Evolutionary conservation across 768 basidiomycete species (phyloP).

Genomic region (Tulasnella calospora): DNA sequence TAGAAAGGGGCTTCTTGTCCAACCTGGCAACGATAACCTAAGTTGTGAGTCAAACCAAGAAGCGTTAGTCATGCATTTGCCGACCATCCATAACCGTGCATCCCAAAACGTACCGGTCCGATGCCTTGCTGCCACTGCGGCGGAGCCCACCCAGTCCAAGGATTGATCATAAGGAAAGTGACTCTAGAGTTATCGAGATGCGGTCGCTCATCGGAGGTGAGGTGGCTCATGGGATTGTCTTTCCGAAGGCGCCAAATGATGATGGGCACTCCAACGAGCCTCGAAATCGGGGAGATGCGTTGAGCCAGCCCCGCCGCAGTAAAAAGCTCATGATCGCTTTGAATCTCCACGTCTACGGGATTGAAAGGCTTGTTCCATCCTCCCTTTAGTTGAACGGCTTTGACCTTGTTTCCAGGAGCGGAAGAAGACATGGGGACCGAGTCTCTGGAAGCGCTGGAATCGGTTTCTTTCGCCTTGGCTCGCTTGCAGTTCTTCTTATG

Average conservation of each 20-base stretch:
- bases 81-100: too few relatives aligned
- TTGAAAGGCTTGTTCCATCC: constrained; percentile 3
- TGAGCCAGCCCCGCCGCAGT: neutral
- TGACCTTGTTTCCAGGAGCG: neutral
- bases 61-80: neutral
- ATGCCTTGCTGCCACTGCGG: constrained; percentile 19
- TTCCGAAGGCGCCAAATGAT: constrained; percentile 11
- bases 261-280: constrained; percentile 3
- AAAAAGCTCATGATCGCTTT: constrained; percentile 1
- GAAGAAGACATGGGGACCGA: neutral
- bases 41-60: neutral
- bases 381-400: neutral
- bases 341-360: neutral
- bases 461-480: neutral
- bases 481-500: constrained; percentile 18
- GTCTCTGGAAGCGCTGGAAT: neutral
- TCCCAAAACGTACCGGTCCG: constrained; percentile 3
- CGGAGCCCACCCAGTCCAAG: constrained; percentile 5
- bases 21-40: constrained; percentile 2
- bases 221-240: constrained; percentile 18
- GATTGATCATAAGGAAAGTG: constrained; percentile 18
- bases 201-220: neutral
- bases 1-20: constrained; percentile 9
- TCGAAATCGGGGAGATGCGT: constrained; percentile 6
- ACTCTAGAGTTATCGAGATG: constrained; percentile 15